A percentile compares a stretch with the other conserved stretches of the same genome.
Conservation (phyloP, 1,284 basidiomycete species). For the Ceratobasidium sp. region DNA sequence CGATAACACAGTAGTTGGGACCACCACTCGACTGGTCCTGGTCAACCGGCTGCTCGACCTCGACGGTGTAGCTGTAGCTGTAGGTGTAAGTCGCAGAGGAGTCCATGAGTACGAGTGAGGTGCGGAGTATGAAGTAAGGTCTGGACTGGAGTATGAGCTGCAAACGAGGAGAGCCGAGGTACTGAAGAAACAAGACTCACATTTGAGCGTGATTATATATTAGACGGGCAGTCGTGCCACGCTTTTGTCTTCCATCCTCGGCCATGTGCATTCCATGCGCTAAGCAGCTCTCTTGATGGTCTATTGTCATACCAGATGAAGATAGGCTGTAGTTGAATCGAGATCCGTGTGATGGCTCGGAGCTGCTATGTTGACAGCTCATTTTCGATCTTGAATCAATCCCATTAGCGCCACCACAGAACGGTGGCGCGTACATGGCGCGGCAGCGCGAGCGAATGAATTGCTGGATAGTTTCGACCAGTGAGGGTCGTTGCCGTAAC, state of each 20-base stretch:
- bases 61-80: slow-evolving; percentile 9
- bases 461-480: too few species aligned
- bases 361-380: too few species aligned
- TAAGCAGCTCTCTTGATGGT: neutral
- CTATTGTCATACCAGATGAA: neutral
- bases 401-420: too few species aligned
- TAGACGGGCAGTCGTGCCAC: neutral
- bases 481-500: too few species aligned
- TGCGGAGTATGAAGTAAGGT: neutral
- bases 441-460: too few species aligned
- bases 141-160: neutral
- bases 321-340: neutral
- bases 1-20: slow-evolving; percentile 23
- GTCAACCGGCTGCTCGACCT: slow-evolving; percentile 29
- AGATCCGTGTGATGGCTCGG: too few species aligned
- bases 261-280: neutral
- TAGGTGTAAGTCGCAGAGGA: slow-evolving; percentile 27
- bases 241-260: neutral
- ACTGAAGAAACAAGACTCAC: neutral
- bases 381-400: too few species aligned
- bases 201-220: neutral
- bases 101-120: slow-evolving; percentile 18
- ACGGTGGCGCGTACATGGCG: too few species aligned
- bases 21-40: slow-evolving; percentile 7
- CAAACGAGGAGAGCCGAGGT: neutral